Evolutionary conservation across 1,139 yeast species (phyloP), one percentile per base, ranked within the genome.

Genomic region (Spathaspora sp.): DNA sequence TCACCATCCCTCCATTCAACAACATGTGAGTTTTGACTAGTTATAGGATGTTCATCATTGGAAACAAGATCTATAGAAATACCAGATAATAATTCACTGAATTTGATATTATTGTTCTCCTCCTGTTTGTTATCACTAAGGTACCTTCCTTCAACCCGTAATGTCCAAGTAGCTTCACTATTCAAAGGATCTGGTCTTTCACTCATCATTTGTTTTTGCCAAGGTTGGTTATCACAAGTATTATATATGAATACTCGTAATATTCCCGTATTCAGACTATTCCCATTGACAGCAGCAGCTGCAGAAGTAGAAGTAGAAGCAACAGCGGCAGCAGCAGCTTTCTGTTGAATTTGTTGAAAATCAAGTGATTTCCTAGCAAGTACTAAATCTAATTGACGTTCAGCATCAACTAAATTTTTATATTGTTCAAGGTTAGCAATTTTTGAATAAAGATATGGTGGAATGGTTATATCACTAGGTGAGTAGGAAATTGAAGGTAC

Each of bases 61-160:
- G 75, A 75, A 31, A 75, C 60, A 43, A 93, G 72, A 58, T 93
- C 97, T 11, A 93, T 84, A 1, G 95, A 83, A 36, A 93, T 80
- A 11, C 95, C 91, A 2, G 93, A 84, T 56, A 95, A 76, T 56
- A 89, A 89, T 7, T 91, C 76, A 50, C 95, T 86, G 65, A 93
- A 89, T 58, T 86, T 50, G 25, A 54, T 52, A n/a, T 39, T 47
- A 41, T 46, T 49, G 3, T 20, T n/a, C 13, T 45, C 46, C 13
- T 46, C n/a, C n/a, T n/a, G n/a, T n/a, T n/a, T 55, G 18, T 52
- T 49, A 44, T 68, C 70, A 43, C 65, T 55, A 36, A 91, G 70
- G 31, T 89, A 69, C 46, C 90, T 74, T 9, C 99, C 99, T 65
- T 93, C 98, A 18, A 93, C 80, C 47, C 96, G 76, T 55, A 93